A percentile compares a stretch with the other conserved stretches of the same genome.
These are phyloP conservation scores for Puccinia triticina DNA, from an alignment of 1,284 basidiomycete genomes.

Conservation along the genomic window DNA sequence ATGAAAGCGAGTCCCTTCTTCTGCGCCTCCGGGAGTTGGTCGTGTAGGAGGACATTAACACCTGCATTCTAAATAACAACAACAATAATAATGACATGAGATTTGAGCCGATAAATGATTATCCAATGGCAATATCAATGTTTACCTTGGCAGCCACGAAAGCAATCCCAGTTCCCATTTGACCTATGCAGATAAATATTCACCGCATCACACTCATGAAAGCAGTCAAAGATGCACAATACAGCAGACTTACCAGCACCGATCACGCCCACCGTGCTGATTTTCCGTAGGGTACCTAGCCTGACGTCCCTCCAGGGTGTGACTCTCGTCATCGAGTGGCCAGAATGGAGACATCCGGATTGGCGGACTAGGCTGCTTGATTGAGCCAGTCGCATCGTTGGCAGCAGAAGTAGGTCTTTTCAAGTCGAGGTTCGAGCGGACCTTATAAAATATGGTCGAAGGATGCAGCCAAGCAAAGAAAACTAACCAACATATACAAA, in stretches of 20 bases:
- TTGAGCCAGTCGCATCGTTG: neutral
- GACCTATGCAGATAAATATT: conserved; percentile 52
- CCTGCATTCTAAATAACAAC: conserved; percentile 29
- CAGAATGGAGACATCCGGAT: neutral
- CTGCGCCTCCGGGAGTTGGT: conserved; percentile 32
- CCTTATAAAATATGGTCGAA: too few relatives aligned
- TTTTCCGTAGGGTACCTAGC: neutral
- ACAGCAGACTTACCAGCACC: conserved; percentile 73
- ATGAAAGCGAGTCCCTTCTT: conserved; percentile 34
- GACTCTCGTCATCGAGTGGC: neutral
- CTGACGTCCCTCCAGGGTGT: neutral
- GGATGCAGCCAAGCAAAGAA: too few relatives aligned
- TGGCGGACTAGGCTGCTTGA: neutral
- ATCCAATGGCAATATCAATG: too few relatives aligned
- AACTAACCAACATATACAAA: too few relatives aligned
- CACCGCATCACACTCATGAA: too few relatives aligned
- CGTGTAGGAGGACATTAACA: conserved; percentile 43
- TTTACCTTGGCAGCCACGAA: conserved; percentile 74
- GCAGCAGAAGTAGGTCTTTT: too few relatives aligned
- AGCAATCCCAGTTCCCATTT: conserved; percentile 70
- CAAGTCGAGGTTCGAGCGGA: too few relatives aligned
- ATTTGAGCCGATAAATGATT: neutral
- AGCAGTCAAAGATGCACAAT: conserved; percentile 53
- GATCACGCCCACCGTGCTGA: conserved; percentile 54
- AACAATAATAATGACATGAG: neutral